A percentile compares a stretch with the other conserved stretches of the same genome.
Evolutionary conservation across 495 filamentous ascomycete species (phyloP).

Genomic region (Aspergillus bridgeri): DNA sequence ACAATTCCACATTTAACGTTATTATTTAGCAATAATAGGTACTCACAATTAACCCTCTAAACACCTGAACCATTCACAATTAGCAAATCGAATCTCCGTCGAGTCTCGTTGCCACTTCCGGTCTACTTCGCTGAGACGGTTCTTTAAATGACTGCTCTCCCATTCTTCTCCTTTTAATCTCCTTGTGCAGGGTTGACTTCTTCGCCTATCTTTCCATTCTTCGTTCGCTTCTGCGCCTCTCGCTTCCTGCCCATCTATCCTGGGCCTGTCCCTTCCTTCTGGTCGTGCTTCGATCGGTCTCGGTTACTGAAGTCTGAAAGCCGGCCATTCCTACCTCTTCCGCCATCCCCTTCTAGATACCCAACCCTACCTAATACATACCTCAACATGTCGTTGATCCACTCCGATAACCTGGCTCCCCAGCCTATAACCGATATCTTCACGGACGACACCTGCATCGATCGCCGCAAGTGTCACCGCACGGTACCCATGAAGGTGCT

Average conservation of each 20-base stretch:
- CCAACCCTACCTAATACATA: conserved; percentile 11
- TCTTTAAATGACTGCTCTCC: conserved; percentile 6
- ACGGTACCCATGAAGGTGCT: conserved; percentile 66
- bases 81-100: not conserved
- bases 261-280: not conserved
- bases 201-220: conserved; percentile 3
- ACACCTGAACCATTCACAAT: not conserved
- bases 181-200: conserved; percentile 2
- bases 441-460: conserved; percentile 57
- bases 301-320: not conserved
- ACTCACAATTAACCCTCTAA: no score
- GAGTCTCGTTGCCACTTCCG: not conserved
- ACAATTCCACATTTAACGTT: not conserved
- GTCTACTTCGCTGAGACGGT: not conserved
- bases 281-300: not conserved
- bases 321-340: not conserved
- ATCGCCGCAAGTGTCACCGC: conserved; percentile 58
- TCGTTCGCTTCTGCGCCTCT: conserved; percentile 14
- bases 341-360: conserved; percentile 2
- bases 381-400: conserved; percentile 39
- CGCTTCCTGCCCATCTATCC: not conserved
- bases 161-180: conserved; percentile 18
- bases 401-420: conserved; percentile 44
- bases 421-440: conserved; percentile 46
- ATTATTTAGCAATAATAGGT: not conserved